Base-by-base conservation (phyloP, 2,329 filamentous ascomycete species). In the Trichoderma afroharzianum region DNA sequence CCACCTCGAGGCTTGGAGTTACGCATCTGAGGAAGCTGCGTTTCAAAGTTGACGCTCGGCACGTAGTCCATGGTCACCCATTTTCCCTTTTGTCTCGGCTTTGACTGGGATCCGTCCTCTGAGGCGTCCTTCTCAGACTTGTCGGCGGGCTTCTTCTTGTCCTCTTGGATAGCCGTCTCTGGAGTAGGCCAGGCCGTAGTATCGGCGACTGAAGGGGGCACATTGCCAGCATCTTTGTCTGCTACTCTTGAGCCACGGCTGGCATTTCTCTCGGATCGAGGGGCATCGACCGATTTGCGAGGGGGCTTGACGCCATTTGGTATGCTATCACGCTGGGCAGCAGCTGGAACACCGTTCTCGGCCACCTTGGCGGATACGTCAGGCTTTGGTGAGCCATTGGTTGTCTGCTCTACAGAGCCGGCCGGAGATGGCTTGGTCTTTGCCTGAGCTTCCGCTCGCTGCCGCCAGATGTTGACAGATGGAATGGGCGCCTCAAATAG, bases 131-230 rank as follows among this genome's bases (percentile, higher is more conserved):
- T 88, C 73, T 93, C 84, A 36, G 84, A 81, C 68, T 84, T 83
- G 80, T 93, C 93, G 70, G 91, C 87, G 2, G 85, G 82, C 80
- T 93, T 94, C 77, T 91, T 91, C 82, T 93, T 93, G 73, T 92
- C 88, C 76, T 96, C 94, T 74, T 86, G 84, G 59, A 82, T 81
- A 63, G 91, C 90, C 67, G 91, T 89, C 76, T 97, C 93, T 0
- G 94, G 94, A 3, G 95, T 98, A 18, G 96, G 96, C 96, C 96
- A 99, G 24, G 90, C 90, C 68, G 89, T 85, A 63, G 93, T 87
- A 80, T 98, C 95, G 72, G 88, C 90, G 61, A 93, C 91, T 2
- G 93, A 87, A 30, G 93, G 93, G 5, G 84, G 78, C 3, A 81
- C 73, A 28, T 79, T 81, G 61, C 74, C 74, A 14, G 74, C 80